A percentile compares a stretch with the other conserved stretches of the same genome.
Evolutionary conservation across 2,329 filamentous ascomycete species (phyloP).

Genomic region (Fusarium newnesense): DNA sequence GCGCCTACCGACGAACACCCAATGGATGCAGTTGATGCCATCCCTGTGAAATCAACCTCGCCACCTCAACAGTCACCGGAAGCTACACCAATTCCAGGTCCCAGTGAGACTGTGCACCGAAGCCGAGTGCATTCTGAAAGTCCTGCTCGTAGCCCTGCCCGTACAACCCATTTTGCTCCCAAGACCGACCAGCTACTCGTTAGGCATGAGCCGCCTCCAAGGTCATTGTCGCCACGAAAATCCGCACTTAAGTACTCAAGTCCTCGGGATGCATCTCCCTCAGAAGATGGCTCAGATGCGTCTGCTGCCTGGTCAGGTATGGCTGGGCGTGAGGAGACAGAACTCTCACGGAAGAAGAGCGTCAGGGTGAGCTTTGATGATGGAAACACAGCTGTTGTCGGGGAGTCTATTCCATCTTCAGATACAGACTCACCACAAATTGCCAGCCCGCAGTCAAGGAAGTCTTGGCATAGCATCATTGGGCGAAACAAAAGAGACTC

Average conservation of each 20-base stretch:
- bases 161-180: slow-evolving; percentile 74
- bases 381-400: slow-evolving; percentile 64
- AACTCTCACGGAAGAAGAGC: slow-evolving; percentile 67
- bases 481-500: slow-evolving; percentile 60
- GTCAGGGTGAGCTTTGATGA: slow-evolving; percentile 84
- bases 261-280: slow-evolving; percentile 63
- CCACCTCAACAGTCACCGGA: slow-evolving; percentile 2
- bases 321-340: slow-evolving; percentile 50
- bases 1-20: background rate
- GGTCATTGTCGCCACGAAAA: slow-evolving; percentile 80
- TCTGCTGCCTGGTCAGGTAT: slow-evolving; percentile 47
- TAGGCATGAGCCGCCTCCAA: slow-evolving; percentile 74
- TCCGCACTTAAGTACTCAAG: slow-evolving; percentile 76
- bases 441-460: slow-evolving; percentile 51
- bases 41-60: slow-evolving; percentile 44
- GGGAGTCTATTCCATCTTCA: slow-evolving; percentile 54
- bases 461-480: slow-evolving; percentile 64
- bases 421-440: slow-evolving; percentile 54
- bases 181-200: slow-evolving; percentile 65
- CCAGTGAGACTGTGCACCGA: slow-evolving; percentile 35
- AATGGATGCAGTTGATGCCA: slow-evolving; percentile 48
- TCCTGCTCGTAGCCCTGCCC: slow-evolving; percentile 73
- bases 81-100: background rate
- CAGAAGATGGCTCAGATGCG: slow-evolving; percentile 59
- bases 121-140: slow-evolving; percentile 64